Evolutionary conservation across 805 yeast species (phyloP).

Genomic region (Wickerhamomyces silvicola): DNA sequence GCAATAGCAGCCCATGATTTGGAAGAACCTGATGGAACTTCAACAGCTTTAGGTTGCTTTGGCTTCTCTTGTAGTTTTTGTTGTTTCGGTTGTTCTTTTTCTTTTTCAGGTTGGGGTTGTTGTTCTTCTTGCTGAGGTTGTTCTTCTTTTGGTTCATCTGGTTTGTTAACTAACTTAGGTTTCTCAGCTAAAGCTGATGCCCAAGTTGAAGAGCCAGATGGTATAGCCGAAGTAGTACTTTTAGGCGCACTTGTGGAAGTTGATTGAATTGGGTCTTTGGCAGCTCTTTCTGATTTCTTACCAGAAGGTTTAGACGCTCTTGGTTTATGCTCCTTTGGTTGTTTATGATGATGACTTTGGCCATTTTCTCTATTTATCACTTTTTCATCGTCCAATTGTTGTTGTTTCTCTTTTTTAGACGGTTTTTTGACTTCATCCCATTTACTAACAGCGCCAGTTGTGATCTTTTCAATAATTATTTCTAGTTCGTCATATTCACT

Average conservation of each 20-base stretch:
- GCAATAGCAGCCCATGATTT: constrained; percentile 71
- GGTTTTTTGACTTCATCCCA: constrained; percentile 89
- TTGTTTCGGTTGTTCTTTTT: constrained; percentile 14
- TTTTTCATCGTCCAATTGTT: constrained; percentile 13
- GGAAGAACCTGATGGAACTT: constrained; percentile 22
- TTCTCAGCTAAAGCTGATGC: constrained; percentile 20
- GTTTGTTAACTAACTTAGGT: constrained; percentile 14
- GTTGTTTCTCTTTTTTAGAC: constrained; percentile 49
- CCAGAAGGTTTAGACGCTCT: constrained; percentile 16
- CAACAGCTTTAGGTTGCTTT: constrained; percentile 10
- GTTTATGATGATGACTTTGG: constrained; percentile 7
- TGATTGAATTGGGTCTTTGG: constrained; percentile 6
- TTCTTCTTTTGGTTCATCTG: constrained; percentile 5
- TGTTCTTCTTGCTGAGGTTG: constrained; percentile 5
- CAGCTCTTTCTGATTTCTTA: constrained; percentile 8
- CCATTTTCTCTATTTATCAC: constrained; percentile 16
- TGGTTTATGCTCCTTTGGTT: constrained; percentile 11
- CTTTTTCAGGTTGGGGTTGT: constrained; percentile 4
- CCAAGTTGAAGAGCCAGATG: constrained; percentile 21
- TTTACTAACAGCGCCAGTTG: constrained; percentile 82
- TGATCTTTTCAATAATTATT: constrained; percentile 77
- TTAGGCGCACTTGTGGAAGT: constrained; percentile 11
- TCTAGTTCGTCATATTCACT: constrained; percentile 74
- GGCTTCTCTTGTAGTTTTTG: constrained; percentile 10
- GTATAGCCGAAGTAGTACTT: constrained; percentile 11